Evolutionary conservation across 345 rosid genomes (phyloP), one percentile per base, ranked within the genome.

Genomic region (Hypericum perforatum): DNA sequence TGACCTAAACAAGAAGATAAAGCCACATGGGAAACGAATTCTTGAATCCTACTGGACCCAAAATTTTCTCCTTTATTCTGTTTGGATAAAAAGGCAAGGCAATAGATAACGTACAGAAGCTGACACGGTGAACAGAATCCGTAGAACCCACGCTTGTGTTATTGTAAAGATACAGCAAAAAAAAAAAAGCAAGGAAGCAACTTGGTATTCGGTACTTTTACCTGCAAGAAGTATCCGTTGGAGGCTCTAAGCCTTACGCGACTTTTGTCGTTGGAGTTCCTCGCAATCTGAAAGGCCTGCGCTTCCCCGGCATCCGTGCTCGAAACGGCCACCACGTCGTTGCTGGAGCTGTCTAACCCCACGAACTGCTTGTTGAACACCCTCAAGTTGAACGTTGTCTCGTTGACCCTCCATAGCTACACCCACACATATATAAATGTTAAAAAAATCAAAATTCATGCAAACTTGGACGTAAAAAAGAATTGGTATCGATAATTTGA

Each of bases 361-460:
- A 76, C 42, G 32, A 82, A 79, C 56, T 74, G 75, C 1, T 71
- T 65, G 63, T 58, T 61, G 57, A 69, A 74, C 53, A 78, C 82
- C 63, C 83, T 71, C 39, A 82, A 65, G 39, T 79, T 52, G 65
- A 79, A 70, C 39, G 43, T 53, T 22, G 52, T 71, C 68, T 44
- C 74, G 41, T 65, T 74, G 69, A 75, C 72, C 65, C 86, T 80
- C 90, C 86, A 78, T 42, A 82, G 32, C 90, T 79, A 16, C 44
- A 44, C 15, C 5, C n/a, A 36, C 39, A 16, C n/a, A n/a, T n/a
- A n/a, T n/a, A n/a, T n/a, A n/a, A n/a, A n/a, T n/a, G n/a, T n/a
- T n/a, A n/a, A n/a, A n/a, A 22, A 22, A 22, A 22, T 22, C 32
- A 22, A 22, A 22, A 1, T 22, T 22, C 32, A 22, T 22, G 32